A percentile compares a stretch with the other conserved stretches of the same genome.
phyloP scores from a whole-genome alignment of 768 basidiomycete species.

The Suillus subalutaceus region DNA sequence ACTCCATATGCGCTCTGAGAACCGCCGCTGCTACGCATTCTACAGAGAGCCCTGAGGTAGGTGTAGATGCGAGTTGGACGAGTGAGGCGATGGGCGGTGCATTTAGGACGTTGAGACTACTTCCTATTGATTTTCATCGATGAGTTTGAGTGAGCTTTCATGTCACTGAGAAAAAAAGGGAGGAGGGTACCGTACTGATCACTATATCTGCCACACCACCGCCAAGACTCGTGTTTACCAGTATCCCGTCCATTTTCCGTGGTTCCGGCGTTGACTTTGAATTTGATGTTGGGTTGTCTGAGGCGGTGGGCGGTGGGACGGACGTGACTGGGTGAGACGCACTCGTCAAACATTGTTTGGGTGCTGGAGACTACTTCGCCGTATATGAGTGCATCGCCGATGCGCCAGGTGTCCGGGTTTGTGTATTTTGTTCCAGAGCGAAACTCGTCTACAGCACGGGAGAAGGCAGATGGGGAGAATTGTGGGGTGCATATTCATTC shows the following conservation, averaged over 20 bases:
- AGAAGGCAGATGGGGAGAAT: constrained; percentile 71
- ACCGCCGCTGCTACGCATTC: constrained; percentile 77
- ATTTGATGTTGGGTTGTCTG: constrained; percentile 23
- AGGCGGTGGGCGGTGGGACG: not conserved
- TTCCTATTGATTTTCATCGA: not conserved
- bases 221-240: constrained; percentile 87
- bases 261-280: constrained; percentile 41
- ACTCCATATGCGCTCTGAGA: constrained; percentile 71
- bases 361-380: constrained; percentile 78
- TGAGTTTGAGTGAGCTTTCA: not conserved
- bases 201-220: constrained; percentile 74
- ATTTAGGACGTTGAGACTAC: constrained; percentile 84
- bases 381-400: constrained; percentile 55
- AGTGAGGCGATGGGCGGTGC: constrained; percentile 82
- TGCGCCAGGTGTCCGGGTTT: constrained; percentile 41
- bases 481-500: constrained; percentile 54
- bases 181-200: constrained; percentile 73
- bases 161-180: too few relatives aligned
- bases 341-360: constrained; percentile 94
- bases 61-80: constrained; percentile 50
- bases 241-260: constrained; percentile 86
- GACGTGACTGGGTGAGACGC: constrained; percentile 28
- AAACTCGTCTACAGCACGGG: constrained; percentile 46
- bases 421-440: constrained; percentile 30
- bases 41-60: constrained; percentile 49